Evolutionary conservation across 2,329 filamentous ascomycete species (phyloP).

Genomic region (Leptographium procerum): DNA sequence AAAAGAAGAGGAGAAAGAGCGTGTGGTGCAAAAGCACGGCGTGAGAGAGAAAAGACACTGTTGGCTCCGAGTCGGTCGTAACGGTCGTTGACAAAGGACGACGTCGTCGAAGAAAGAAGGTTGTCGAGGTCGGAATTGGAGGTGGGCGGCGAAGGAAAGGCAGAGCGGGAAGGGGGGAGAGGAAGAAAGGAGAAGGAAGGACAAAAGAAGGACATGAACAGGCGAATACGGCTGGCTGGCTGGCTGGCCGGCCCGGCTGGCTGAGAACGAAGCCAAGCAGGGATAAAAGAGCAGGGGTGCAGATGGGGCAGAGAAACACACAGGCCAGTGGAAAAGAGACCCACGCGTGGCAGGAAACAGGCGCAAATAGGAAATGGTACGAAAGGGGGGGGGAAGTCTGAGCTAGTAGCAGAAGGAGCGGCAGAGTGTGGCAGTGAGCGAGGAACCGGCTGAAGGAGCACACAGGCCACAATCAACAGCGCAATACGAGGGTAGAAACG

Average conservation of each 20-base stretch:
- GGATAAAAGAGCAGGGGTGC: not conserved
- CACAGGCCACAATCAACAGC: not conserved
- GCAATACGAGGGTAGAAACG: not conserved
- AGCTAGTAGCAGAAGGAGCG: not conserved
- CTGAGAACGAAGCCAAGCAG: not conserved
- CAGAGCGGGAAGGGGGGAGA: slow-evolving; percentile 4
- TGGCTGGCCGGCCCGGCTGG: not conserved
- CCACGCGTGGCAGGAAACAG: not conserved
- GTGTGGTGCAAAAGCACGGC: slow-evolving; percentile 1
- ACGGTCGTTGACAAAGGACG: slow-evolving; percentile 14
- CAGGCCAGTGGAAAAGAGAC: not conserved
- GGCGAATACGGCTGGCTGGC: not conserved
- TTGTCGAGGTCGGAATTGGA: slow-evolving; percentile 18
- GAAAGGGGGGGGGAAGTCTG: not conserved
- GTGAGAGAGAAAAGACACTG: slow-evolving; percentile 10
- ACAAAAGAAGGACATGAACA: not conserved
- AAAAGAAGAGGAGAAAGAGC: slow-evolving; percentile 4
- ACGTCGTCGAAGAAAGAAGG: slow-evolving; percentile 13
- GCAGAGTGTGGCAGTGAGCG: not conserved
- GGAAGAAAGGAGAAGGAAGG: slow-evolving; percentile 1
- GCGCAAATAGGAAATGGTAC: not conserved
- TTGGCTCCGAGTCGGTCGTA: slow-evolving; percentile 17
- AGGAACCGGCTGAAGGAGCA: not conserved
- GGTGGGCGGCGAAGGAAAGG: slow-evolving; percentile 11
- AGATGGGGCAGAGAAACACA: not conserved